These are phyloP conservation scores for Pezicula carpinea DNA, from an alignment of 2,329 filamentous ascomycete species.

Conservation along the genomic window DNA sequence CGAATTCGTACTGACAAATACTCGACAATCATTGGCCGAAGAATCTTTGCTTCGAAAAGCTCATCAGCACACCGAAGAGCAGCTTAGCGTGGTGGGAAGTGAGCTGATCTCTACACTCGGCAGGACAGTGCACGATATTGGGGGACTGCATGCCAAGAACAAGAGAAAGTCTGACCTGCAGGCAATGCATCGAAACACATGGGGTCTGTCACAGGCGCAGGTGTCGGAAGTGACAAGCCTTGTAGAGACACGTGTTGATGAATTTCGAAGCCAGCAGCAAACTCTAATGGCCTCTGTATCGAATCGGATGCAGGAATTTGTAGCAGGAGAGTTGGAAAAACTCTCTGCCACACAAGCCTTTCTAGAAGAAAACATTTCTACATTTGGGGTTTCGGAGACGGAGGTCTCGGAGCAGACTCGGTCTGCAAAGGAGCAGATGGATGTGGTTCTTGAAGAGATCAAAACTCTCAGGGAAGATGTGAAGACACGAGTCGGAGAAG, in stretches of 20 bases:
- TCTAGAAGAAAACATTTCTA: conserved; percentile 62
- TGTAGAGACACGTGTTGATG: conserved; percentile 70
- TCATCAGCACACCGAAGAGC: conserved; percentile 78
- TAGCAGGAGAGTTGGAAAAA: conserved; percentile 68
- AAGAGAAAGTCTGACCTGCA: conserved; percentile 82
- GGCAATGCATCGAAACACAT: conserved; percentile 69
- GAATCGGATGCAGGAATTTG: conserved; percentile 69
- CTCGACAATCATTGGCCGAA: conserved; percentile 70
- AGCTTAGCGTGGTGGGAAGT: conserved; percentile 68
- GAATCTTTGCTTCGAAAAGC: conserved; percentile 77
- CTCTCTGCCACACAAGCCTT: conserved; percentile 66
- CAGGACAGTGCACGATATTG: conserved; percentile 74
- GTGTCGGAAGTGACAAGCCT: conserved; percentile 72
- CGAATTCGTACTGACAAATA: conserved; percentile 75
- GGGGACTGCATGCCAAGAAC: conserved; percentile 80
- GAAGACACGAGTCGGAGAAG: conserved; percentile 79
- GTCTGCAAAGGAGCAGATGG: conserved; percentile 78
- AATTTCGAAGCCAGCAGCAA: conserved; percentile 69
- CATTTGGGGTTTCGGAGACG: conserved; percentile 63
- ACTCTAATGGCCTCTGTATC: conserved; percentile 65
- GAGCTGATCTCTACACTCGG: conserved; percentile 74
- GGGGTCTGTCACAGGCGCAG: conserved; percentile 70
- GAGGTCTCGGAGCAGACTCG: conserved; percentile 65
- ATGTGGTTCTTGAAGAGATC: conserved; percentile 86
- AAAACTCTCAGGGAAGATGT: conserved; percentile 84